Evolutionary conservation across 305 asterid genomes (phyloP).

Genomic region (Rubia balearica): DNA sequence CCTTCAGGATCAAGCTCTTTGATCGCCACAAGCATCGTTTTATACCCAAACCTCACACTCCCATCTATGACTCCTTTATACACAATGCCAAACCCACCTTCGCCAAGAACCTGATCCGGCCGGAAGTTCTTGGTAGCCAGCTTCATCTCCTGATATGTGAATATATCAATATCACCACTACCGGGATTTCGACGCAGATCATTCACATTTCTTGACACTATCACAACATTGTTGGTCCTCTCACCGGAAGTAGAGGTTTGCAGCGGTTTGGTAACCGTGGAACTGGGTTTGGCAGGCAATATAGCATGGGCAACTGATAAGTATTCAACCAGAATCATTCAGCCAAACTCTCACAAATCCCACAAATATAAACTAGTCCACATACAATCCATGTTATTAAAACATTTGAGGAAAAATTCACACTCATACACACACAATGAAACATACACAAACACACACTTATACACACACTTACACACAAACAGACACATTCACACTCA

Average conservation of each 20-base stretch:
- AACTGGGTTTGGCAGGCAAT: conserved; percentile 32
- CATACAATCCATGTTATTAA: background rate
- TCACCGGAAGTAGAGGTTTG: conserved; percentile 11
- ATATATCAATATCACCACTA: conserved; percentile 65
- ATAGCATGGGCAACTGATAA: conserved; percentile 28
- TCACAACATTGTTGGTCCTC: conserved; percentile 30
- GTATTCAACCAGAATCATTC: conserved; percentile 12
- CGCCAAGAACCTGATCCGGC: conserved; percentile 82
- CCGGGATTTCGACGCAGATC: conserved; percentile 71
- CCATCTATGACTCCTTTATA: conserved; percentile 80
- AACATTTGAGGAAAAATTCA: too few species aligned
- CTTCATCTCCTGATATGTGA: conserved; percentile 81
- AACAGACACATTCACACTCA: too few species aligned
- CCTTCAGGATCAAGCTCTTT: conserved; percentile 94
- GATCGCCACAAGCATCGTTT: conserved; percentile 61
- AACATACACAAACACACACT: too few species aligned
- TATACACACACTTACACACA: too few species aligned
- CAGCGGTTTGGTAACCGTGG: conserved; percentile 22
- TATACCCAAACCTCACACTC: conserved; percentile 54
- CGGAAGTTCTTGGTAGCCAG: conserved; percentile 81
- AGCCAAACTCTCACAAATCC: conserved; percentile 4
- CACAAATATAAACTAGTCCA: background rate
- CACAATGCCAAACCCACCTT: conserved; percentile 88
- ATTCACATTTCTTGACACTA: conserved; percentile 55
- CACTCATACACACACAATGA: too few species aligned